These are phyloP conservation scores for Lipomyces sp. DNA, from an alignment of 805 yeast species.

Conservation along the genomic window DNA sequence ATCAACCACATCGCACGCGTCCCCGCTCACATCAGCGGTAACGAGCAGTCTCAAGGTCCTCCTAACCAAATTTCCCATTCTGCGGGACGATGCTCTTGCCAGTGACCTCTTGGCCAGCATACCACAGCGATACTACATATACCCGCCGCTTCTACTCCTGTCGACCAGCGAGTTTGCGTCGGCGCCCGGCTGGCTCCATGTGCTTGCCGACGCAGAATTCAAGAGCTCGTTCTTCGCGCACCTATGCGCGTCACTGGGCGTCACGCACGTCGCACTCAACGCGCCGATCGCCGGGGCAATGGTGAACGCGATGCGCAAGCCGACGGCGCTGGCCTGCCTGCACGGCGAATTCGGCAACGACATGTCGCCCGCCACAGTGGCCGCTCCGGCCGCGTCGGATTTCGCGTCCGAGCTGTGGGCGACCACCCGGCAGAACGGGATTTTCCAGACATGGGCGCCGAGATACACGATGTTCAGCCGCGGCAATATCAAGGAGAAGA, in stretches of 20 bases:
- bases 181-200: slow-evolving; percentile 32
- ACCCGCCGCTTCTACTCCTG: slow-evolving; percentile 59
- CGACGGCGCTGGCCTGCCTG: slow-evolving; percentile 57
- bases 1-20: too few species aligned
- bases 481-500: slow-evolving; percentile 80
- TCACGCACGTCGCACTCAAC: slow-evolving; percentile 68
- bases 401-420: slow-evolving; percentile 68
- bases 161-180: slow-evolving; percentile 44
- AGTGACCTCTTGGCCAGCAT: too few species aligned
- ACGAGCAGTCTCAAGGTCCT: too few species aligned
- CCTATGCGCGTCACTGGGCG: slow-evolving; percentile 32
- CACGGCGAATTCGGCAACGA: slow-evolving; percentile 60
- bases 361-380: slow-evolving; percentile 36
- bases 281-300: slow-evolving; percentile 53
- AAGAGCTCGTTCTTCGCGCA: slow-evolving; percentile 15
- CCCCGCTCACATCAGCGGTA: too few species aligned
- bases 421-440: slow-evolving; percentile 63
- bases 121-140: slow-evolving; percentile 58
- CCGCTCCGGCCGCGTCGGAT: slow-evolving; percentile 45
- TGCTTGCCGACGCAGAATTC: background rate
- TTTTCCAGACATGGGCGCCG: slow-evolving; percentile 81
- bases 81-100: too few species aligned
- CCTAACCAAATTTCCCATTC: too few species aligned
- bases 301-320: slow-evolving; percentile 58
- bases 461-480: slow-evolving; percentile 80